Conservation (phyloP, 805 yeast species). For the Cyberlindnera mrakii region DNA sequence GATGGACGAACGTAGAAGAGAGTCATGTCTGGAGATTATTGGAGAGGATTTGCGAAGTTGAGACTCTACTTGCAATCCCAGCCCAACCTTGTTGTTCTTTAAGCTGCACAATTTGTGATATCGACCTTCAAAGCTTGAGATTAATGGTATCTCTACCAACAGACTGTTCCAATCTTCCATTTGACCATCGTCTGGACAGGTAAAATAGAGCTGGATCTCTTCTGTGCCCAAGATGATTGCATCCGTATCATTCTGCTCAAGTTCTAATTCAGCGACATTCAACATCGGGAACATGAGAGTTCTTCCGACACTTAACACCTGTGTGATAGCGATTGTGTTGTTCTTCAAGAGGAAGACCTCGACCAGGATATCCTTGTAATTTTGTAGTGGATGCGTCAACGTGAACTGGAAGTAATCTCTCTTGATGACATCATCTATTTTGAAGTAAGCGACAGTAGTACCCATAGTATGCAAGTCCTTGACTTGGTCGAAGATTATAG, state of each 20-base stretch:
- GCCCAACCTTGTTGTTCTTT: conserved; percentile 14
- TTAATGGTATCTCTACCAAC: neutral
- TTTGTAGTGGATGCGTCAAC: conserved; percentile 6
- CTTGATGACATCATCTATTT: conserved; percentile 11
- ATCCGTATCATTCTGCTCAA: conserved; percentile 10
- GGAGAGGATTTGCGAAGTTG: conserved; percentile 11
- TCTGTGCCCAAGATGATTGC: conserved; percentile 1
- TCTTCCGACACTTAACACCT: conserved; percentile 20
- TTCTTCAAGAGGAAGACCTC: conserved; percentile 17
- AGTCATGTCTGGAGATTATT: conserved; percentile 15
- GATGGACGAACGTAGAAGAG: conserved; percentile 9
- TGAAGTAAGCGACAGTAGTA: conserved; percentile 15
- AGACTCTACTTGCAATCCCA: conserved; percentile 12
- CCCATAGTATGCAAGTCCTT: conserved; percentile 6
- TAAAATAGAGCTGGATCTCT: conserved; percentile 7
- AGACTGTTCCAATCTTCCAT: conserved; percentile 19
- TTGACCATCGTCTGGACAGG: conserved; percentile 21
- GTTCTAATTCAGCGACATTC: conserved; percentile 11
- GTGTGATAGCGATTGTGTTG: conserved; percentile 18
- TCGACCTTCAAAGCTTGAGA: conserved; percentile 1
- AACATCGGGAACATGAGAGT: conserved; percentile 19
- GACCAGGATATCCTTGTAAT: conserved; percentile 6
- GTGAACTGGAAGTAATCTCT: conserved; percentile 23
- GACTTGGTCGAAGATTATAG: conserved; percentile 15
- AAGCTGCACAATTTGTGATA: conserved; percentile 7